phyloP scores from a whole-genome alignment of 352 stramenopile species.

The Globisporangium cederbergense region DNA sequence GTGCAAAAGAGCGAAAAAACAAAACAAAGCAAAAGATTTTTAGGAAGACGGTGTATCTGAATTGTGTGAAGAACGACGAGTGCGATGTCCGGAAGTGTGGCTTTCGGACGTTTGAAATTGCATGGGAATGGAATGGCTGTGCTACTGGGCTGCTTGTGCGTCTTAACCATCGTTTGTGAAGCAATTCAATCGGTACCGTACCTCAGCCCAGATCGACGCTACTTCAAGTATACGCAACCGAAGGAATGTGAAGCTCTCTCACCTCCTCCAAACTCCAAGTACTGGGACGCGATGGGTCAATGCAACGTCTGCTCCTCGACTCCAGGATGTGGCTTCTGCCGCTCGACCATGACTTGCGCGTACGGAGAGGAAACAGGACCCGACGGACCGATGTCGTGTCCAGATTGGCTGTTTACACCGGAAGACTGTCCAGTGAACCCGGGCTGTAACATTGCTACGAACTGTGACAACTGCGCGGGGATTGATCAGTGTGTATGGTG shows the following conservation, averaged over 20 bases:
- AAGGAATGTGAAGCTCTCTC: conserved; percentile 55
- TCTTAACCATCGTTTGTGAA: conserved; percentile 16
- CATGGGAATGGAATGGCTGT: conserved; percentile 9
- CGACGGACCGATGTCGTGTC: conserved; percentile 35
- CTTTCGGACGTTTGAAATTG: conserved; percentile 2
- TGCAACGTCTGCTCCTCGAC: conserved; percentile 70
- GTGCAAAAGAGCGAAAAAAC: conserved; percentile 5
- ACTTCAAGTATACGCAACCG: not conserved
- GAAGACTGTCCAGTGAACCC: conserved; percentile 73
- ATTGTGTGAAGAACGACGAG: conserved; percentile 10
- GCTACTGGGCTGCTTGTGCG: conserved; percentile 11
- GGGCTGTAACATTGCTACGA: conserved; percentile 38
- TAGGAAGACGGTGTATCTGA: conserved; percentile 9
- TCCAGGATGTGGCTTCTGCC: conserved; percentile 85
- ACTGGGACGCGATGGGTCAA: conserved; percentile 60
- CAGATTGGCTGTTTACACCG: conserved; percentile 54
- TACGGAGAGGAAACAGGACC: conserved; percentile 57
- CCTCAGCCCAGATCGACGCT: not conserved
- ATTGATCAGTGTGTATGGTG: conserved; percentile 88
- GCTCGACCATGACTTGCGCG: conserved; percentile 88
- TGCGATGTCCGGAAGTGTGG: conserved; percentile 8
- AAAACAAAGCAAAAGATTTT: not conserved
- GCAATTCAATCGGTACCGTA: not conserved
- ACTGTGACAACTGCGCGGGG: conserved; percentile 65
- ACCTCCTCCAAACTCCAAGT: conserved; percentile 40